Conservation (phyloP, 345 rosid species). For the Acer saccharum region DNA sequence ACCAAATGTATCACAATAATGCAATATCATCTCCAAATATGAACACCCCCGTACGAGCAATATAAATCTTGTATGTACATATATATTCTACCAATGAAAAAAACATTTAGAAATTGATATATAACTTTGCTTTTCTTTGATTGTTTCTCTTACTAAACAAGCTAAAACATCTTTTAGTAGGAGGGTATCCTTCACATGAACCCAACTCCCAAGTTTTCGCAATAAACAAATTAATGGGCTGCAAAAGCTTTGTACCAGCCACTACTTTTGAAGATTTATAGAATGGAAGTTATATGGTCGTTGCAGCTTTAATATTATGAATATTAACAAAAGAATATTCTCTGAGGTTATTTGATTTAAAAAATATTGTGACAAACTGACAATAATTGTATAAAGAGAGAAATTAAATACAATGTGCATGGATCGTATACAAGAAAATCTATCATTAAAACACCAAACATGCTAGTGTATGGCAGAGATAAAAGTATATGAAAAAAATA, state of each 20-base stretch:
- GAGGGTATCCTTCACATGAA: slow-evolving; percentile 22
- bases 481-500: not conserved
- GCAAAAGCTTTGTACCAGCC: not conserved
- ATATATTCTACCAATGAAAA: not conserved
- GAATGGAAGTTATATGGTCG: slow-evolving; percentile 16
- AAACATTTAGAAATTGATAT: not conserved
- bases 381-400: not conserved
- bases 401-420: not conserved
- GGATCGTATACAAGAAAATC: not conserved
- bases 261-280: not conserved
- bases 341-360: not conserved
- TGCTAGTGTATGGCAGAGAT: not conserved
- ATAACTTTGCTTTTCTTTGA: not conserved
- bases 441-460: not conserved
- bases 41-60: not conserved
- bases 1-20: not conserved
- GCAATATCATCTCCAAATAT: not conserved
- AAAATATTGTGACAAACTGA: not conserved
- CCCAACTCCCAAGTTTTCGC: not conserved
- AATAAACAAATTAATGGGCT: not conserved
- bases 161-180: not conserved
- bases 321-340: slow-evolving; percentile 27
- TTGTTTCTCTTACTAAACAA: not conserved
- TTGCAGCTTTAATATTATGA: slow-evolving; percentile 17
- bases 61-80: not conserved